Conservation (phyloP, 2,329 filamentous ascomycete species). For the Xylaria sp. region DNA sequence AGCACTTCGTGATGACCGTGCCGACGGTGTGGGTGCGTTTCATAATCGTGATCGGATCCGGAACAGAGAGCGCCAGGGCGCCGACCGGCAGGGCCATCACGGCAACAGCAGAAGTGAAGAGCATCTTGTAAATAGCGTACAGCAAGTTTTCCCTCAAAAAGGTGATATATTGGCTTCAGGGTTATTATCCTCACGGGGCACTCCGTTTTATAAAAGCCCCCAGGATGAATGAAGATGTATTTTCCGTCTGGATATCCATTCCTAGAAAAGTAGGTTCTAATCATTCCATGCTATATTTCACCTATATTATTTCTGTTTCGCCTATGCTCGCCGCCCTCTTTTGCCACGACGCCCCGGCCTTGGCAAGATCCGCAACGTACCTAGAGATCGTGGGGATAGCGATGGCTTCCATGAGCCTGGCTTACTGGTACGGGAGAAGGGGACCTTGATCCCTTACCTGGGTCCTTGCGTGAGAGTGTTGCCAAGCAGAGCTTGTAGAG, state of each 20-base stretch:
- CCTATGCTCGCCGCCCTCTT: conserved; percentile 8
- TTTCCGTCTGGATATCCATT: neutral
- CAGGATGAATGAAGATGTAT: neutral
- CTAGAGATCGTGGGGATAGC: neutral
- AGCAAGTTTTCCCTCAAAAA: neutral
- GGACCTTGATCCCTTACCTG: neutral
- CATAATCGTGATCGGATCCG: conserved; percentile 54
- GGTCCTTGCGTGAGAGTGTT: neutral
- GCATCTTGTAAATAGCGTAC: conserved; percentile 19
- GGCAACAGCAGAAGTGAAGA: conserved; percentile 38
- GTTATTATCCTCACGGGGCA: neutral
- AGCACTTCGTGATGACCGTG: conserved; percentile 58
- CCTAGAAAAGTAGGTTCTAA: neutral
- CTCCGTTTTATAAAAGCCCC: conserved; percentile 3
- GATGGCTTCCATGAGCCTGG: conserved; percentile 26
- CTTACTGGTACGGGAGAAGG: conserved; percentile 15
- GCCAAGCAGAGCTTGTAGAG: neutral
- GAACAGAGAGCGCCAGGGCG: conserved; percentile 44
- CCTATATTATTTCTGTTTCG: conserved; percentile 20
- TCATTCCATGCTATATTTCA: conserved; percentile 14
- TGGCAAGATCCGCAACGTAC: conserved; percentile 16
- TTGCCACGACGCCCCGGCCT: neutral
- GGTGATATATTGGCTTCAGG: neutral
- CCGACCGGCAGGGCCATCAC: conserved; percentile 41
- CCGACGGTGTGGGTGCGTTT: conserved; percentile 55